Percentiles rank a stretch among this genome's conserved stretches.
Evolutionary conservation across 768 basidiomycete species (phyloP).

Genomic region (Pleurotus citrinopileatus): DNA sequence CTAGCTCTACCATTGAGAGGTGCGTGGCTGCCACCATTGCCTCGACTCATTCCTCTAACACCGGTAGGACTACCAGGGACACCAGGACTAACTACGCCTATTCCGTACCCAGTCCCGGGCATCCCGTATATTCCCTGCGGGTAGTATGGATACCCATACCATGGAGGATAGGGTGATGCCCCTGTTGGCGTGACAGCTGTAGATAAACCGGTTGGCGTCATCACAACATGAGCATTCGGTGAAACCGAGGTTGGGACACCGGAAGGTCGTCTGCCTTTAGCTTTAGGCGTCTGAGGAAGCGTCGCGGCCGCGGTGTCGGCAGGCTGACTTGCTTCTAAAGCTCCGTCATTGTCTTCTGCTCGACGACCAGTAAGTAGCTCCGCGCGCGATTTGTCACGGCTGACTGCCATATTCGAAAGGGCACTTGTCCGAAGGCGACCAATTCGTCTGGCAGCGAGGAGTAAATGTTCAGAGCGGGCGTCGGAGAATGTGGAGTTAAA

Average conservation of each 20-base stretch:
- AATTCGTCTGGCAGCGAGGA: constrained; percentile 68
- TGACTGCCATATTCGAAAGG: background rate
- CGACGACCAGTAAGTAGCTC: background rate
- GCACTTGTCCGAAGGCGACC: constrained; percentile 34
- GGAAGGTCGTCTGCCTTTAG: constrained; percentile 2
- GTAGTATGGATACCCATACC: constrained; percentile 7
- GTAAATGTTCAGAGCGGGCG: constrained; percentile 67
- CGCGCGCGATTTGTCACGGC: background rate
- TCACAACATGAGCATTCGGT: background rate
- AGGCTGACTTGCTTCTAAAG: background rate
- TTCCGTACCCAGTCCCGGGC: background rate
- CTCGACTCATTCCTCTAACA: background rate
- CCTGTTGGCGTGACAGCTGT: background rate
- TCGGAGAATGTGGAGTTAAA: constrained; percentile 46
- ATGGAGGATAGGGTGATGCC: background rate
- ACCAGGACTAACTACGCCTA: background rate
- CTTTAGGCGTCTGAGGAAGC: constrained; percentile 6
- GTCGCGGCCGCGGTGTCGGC: background rate
- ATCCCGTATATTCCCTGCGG: background rate
- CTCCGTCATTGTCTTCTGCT: background rate
- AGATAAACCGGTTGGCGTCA: background rate
- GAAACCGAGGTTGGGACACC: background rate
- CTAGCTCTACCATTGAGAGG: background rate
- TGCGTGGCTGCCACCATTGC: background rate
- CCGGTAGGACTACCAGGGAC: constrained; percentile 1